These are phyloP conservation scores for Phytophthora syringae DNA, from an alignment of 352 stramenopile species.

Conservation along the genomic window DNA sequence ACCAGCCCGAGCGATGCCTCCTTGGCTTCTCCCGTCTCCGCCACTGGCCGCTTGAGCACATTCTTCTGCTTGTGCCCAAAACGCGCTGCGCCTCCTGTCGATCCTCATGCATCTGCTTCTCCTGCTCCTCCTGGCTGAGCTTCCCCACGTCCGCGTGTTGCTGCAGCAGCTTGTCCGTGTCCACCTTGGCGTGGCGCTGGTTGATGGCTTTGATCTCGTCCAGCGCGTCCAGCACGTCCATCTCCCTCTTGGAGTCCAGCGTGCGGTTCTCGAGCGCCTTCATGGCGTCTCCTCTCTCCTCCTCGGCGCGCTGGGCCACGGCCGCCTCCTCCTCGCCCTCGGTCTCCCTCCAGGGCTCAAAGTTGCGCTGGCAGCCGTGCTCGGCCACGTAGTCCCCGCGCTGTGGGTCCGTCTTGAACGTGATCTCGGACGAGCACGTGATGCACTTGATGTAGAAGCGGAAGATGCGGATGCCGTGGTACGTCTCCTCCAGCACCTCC, in stretches of 20 bases:
- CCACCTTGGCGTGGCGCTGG: constrained; percentile 92
- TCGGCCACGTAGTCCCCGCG: constrained; percentile 98
- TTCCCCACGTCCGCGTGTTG: constrained; percentile 47
- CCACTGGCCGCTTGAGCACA: constrained; percentile 31
- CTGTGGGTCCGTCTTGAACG: constrained; percentile 99
- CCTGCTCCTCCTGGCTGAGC: constrained; percentile 48
- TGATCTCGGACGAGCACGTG: constrained; percentile 95
- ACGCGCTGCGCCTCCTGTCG: constrained; percentile 52
- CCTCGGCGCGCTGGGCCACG: constrained; percentile 81
- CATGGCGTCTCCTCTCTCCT: constrained; percentile 97
- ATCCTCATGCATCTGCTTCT: constrained; percentile 62
- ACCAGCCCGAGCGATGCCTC: neutral
- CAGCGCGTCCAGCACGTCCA: constrained; percentile 98
- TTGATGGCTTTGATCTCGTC: constrained; percentile 99
- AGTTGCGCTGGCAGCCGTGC: constrained; percentile 96
- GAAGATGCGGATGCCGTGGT: constrained; percentile 96
- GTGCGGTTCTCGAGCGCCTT: constrained; percentile 99
- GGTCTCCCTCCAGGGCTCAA: constrained; percentile 96
- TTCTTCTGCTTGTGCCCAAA: constrained; percentile 60
- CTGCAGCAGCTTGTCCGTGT: constrained; percentile 81
- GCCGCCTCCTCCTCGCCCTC: constrained; percentile 75
- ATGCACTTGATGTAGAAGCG: constrained; percentile 99
- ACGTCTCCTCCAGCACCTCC: constrained; percentile 95
- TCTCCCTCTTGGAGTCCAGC: constrained; percentile 98
- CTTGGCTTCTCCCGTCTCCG: constrained; percentile 22